Conservation (phyloP, 768 basidiomycete genomes). For the Podaxis carcinomalis region DNA sequence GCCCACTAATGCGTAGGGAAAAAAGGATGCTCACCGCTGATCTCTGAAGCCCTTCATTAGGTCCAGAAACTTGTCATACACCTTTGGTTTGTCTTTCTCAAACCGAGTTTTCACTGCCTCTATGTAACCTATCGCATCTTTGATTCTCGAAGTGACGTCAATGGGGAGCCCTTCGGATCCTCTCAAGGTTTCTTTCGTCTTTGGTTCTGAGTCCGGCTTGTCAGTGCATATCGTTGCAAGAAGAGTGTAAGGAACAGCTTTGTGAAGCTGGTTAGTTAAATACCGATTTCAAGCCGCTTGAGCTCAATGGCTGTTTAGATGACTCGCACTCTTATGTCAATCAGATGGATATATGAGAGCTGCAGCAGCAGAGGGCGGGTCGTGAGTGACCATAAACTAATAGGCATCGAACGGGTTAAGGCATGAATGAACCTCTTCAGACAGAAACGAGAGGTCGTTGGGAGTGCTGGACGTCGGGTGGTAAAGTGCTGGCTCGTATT, state of each 20-base stretch:
- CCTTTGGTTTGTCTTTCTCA: conserved; percentile 53
- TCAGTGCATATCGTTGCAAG: neutral
- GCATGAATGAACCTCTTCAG: too few species aligned
- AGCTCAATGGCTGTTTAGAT: neutral
- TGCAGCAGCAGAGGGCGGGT: too few species aligned
- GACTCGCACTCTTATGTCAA: neutral
- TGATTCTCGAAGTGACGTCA: neutral
- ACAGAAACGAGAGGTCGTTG: too few species aligned
- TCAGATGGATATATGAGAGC: neutral
- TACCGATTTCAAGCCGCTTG: too few species aligned
- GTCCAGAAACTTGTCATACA: conserved; percentile 66
- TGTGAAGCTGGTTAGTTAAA: too few species aligned
- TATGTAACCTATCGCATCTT: conserved; percentile 62
- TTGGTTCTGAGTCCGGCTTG: neutral
- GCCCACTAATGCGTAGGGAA: neutral
- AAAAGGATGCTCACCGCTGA: conserved; percentile 41
- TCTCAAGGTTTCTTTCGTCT: neutral
- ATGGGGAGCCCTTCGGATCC: neutral
- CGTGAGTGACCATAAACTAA: too few species aligned
- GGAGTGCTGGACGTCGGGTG: neutral
- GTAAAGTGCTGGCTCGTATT: neutral
- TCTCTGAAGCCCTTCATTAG: conserved; percentile 85
- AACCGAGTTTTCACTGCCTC: conserved; percentile 70
- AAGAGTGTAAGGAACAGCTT: neutral
- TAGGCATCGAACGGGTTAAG: too few species aligned